Conservation (phyloP, 305 asterid genomes). For the Nicotiana rustica region DNA sequence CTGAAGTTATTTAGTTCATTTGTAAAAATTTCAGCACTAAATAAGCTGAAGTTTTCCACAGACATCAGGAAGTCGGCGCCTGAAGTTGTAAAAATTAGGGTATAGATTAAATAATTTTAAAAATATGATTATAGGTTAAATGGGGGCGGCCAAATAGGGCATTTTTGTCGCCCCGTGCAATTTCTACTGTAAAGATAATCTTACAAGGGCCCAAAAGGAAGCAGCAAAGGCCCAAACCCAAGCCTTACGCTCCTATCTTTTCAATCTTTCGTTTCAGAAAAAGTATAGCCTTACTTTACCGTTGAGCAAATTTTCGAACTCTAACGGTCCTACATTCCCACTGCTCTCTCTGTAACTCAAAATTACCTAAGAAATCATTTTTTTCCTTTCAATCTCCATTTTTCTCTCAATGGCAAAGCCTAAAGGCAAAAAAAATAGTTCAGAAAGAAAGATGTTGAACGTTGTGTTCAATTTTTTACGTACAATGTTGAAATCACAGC, state of each 20-base stretch:
- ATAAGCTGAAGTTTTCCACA: no score
- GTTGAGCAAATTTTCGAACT: conserved; percentile 44
- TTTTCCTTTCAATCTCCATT: conserved; percentile 9
- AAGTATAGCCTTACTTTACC: conserved; percentile 46
- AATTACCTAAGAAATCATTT: not conserved
- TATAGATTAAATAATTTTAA: no score
- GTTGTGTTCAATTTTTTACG: conserved; percentile 58
- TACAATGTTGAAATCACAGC: conserved; percentile 53
- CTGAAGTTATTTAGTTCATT: no score
- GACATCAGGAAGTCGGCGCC: no score
- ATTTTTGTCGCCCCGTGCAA: no score
- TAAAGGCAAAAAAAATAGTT: conserved; percentile 39
- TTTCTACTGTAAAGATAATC: no score
- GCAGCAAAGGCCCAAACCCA: not conserved
- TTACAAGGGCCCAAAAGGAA: not conserved
- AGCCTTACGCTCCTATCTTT: not conserved
- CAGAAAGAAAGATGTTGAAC: conserved; percentile 64
- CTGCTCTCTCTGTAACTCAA: not conserved
- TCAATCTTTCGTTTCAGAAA: not conserved
- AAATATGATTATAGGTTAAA: no score
- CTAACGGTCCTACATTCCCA: conserved; percentile 27
- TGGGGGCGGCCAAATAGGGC: no score
- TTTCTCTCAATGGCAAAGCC: conserved; percentile 58
- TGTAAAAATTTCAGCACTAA: no score
- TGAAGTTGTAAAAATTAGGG: no score